Conservation (phyloP, 2,329 filamentous ascomycete genomes). For the Pestalotiopsis sp. region DNA sequence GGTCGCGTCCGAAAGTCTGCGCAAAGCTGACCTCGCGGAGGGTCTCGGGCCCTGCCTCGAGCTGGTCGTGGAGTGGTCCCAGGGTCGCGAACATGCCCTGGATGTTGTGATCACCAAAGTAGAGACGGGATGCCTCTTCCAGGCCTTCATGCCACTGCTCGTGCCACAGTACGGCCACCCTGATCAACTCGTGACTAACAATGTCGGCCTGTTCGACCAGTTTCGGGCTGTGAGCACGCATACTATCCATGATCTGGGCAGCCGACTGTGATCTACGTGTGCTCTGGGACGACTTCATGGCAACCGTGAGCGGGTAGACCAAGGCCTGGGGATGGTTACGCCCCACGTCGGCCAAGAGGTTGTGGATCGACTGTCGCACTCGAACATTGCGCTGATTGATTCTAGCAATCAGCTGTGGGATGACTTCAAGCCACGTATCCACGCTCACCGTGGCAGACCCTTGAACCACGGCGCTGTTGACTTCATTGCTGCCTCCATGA, state of each 20-base stretch:
- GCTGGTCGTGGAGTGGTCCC: slow-evolving; percentile 85
- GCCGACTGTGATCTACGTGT: slow-evolving; percentile 85
- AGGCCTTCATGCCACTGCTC: slow-evolving; percentile 98
- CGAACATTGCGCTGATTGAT: slow-evolving; percentile 94
- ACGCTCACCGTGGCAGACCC: slow-evolving; percentile 91
- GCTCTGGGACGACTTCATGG: slow-evolving; percentile 90
- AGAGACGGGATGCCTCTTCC: slow-evolving; percentile 93
- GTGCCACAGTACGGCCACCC: slow-evolving; percentile 97
- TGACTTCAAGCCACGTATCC: slow-evolving; percentile 98
- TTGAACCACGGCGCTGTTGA: slow-evolving; percentile 85
- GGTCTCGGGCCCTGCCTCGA: slow-evolving; percentile 90
- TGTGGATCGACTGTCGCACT: slow-evolving; percentile 89
- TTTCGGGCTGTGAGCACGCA: slow-evolving; percentile 90
- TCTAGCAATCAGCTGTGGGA: slow-evolving; percentile 93
- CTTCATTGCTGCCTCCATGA: slow-evolving; percentile 85
- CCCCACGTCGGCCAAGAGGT: slow-evolving; percentile 88
- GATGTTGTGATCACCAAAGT: slow-evolving; percentile 97
- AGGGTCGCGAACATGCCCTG: slow-evolving; percentile 95
- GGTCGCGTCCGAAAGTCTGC: slow-evolving; percentile 93
- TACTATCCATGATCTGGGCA: slow-evolving; percentile 93
- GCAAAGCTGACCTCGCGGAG: slow-evolving; percentile 95
- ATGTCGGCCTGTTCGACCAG: slow-evolving; percentile 94
- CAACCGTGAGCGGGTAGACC: slow-evolving; percentile 95
- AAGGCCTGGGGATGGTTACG: slow-evolving; percentile 93
- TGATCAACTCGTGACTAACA: slow-evolving; percentile 94